Evolutionary conservation across 345 rosid genomes (phyloP), one percentile per base, ranked within the genome.

Genomic region (Boechera divaricarpa): DNA sequence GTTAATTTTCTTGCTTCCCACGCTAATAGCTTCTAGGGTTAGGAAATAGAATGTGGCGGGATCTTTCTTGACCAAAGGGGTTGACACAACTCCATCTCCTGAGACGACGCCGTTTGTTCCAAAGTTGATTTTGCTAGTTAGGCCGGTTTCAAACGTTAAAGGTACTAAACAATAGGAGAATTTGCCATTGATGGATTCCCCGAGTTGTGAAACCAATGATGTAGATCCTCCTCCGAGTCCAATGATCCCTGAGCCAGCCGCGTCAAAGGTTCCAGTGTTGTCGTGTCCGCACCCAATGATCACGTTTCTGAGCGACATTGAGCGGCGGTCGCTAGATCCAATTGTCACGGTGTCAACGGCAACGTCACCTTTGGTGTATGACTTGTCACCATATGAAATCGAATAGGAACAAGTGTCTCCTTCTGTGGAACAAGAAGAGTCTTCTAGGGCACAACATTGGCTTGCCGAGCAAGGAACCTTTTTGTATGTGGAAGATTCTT

Each of bases 401-500:
- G 12, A 4, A 61, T 72, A 72, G 10, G 49, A n/a, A 9, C 77
- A 78, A 28, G 10, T n/a, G 33, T 21, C 12, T 12, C 28, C 29
- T 35, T 2, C 9, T 42, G 45, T n/a, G 5, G 42, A 24, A 38
- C 81, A 78, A 47, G 35, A 45, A 15, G 18, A 2, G 0, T 53
- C 63, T 0, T 16, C 56, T 2, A 70, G 6, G 12, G 45, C 11
- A 5, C 1, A 4, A 47, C 87, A 89, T 56, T 18, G 60, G 1
- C 21, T 45, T 36, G 90, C 41, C 7, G 42, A 5, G 62, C 94
- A 86, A 36, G 84, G 10, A 57, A 85, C 1, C 7, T 33, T 38
- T 61, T 3, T 76, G 66, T 69, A 87, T 5, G 90, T 84, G 2
- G 84, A 70, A 15, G 91, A 91, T 2, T 51, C 0, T 4, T 58